Evolutionary conservation across 2,329 filamentous ascomycete species (phyloP), one percentile per base, ranked within the genome.

Genomic region (Phialemonium atrogriseum): DNA sequence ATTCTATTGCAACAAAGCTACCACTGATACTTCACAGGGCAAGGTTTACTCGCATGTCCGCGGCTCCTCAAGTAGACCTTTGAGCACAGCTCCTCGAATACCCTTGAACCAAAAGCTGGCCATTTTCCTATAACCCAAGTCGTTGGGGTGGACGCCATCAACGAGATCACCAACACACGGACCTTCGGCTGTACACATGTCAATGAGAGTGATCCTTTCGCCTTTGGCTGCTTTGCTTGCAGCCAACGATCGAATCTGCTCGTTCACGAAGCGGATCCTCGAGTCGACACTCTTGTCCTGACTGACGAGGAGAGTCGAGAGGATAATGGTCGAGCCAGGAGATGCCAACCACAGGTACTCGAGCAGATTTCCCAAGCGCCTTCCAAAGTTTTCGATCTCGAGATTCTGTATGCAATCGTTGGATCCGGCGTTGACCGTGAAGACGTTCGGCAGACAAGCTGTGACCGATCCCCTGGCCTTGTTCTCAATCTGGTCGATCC

Each of bases 341-440:
- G 25, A 14, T 16, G 14, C 10, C 12, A 7, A 9, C 25, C 25
- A 27, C 14, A 27, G 10, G 7, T 16, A 27, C 25, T 27, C 25
- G 5, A 27, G 25, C 25, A 27, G 8, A 17, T 15, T n/a, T 5
- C 14, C 25, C 25, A 27, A 7, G 13, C 25, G 25, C 5, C 13
- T 27, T 15, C 25, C 13, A 7, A 12, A 6, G 7, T 7, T 7
- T 7, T 27, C 25, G 25, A 27, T 7, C 9, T 27, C 11, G 14
- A 27, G 19, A 16, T 27, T 16, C 12, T 27, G 25, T 5, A 27
- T 15, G 25, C 25, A 27, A 17, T 27, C 25, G 14, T 27, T 27
- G 7, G 25, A 27, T 14, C 25, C 25, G 5, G 25, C 25, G 12
- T 27, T 27, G 14, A 27, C 19, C 7, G 25, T 27, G 8, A 27